Conservation (phyloP, 192 early-diverging fungal species). For the Chytriomyces sp. region DNA sequence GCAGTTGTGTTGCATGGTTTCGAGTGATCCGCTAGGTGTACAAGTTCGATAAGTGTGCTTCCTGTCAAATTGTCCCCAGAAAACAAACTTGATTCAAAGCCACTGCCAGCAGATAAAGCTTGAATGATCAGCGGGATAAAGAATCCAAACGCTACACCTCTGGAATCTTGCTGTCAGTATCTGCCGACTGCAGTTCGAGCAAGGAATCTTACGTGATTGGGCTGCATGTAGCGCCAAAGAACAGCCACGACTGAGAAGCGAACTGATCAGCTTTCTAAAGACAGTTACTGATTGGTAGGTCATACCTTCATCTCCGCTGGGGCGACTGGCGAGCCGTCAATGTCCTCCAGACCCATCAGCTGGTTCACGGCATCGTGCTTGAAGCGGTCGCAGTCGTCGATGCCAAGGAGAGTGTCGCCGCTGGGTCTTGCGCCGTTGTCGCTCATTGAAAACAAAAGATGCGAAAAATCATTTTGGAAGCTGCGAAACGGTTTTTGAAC, state of each 20-base stretch:
- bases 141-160: conserved; percentile 14
- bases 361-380: neutral
- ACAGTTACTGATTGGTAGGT: neutral
- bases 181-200: neutral
- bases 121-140: conserved; percentile 42
- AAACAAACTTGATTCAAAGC: neutral
- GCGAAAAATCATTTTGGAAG: no score
- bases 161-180: neutral
- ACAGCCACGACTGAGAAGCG: neutral
- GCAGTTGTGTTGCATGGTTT: conserved; percentile 28
- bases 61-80: neutral
- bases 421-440: no score
- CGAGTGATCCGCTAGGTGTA: conserved; percentile 17
- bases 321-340: neutral
- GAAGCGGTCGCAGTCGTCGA: neutral
- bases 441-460: no score
- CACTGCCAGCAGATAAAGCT: conserved; percentile 15
- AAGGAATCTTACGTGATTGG: neutral
- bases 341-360: neutral
- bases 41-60: no score
- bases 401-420: no score
- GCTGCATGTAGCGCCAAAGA: neutral
- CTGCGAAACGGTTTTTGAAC: no score
- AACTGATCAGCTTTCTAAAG: no score
- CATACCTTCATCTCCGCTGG: neutral